Evolutionary conservation across 2,329 filamentous ascomycete species (phyloP), one percentile per base, ranked within the genome.

Genomic region (Scolecobasidium constrictum): DNA sequence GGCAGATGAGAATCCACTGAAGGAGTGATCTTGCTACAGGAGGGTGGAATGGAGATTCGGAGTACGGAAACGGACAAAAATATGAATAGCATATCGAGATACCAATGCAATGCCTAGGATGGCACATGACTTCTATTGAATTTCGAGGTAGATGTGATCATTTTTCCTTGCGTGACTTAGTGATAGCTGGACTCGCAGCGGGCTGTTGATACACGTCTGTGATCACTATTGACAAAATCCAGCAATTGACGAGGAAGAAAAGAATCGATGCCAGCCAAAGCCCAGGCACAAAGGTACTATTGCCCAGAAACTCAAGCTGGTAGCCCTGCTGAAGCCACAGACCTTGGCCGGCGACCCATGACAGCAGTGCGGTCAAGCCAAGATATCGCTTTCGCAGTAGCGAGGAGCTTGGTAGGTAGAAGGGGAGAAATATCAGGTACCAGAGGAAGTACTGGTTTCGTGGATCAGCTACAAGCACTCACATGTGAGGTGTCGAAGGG

Each of bases 371-470:
- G 0, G 67, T 52, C 1, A 83, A 46, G 2, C 92, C 92, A 3
- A 82, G 62, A 4, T 56, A 54, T 1, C 76, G 76, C 2, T 64
- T 69, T 4, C 59, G 63, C 1, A 93, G 64, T 12, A 95, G 71
- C 0, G 82, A 81, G 0, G 88, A 95, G 28, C 66, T 66, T 0
- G 90, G 87, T 0, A 98, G 78, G 58, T 95, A 94, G 39, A 95
- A 80, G 0, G 92, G 92, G 3, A 96, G 69, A 52, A 98, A 85
- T 50, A 95, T 77, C 63, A 95, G 80, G 63, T 98, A 96, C 92
- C 92, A 98, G 39, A 98, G 75, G 61, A 98, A 98, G 61, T 98
- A 98, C 86, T 94, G 39, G n/a, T n/a, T n/a, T n/a, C n/a, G n/a
- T n/a, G n/a, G n/a, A 4, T 6, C 6, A 4, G 17, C 38, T 22